These are phyloP conservation scores for Sugiyamaella paludigena DNA, from an alignment of 1,139 yeast genomes.

Conservation along the genomic window DNA sequence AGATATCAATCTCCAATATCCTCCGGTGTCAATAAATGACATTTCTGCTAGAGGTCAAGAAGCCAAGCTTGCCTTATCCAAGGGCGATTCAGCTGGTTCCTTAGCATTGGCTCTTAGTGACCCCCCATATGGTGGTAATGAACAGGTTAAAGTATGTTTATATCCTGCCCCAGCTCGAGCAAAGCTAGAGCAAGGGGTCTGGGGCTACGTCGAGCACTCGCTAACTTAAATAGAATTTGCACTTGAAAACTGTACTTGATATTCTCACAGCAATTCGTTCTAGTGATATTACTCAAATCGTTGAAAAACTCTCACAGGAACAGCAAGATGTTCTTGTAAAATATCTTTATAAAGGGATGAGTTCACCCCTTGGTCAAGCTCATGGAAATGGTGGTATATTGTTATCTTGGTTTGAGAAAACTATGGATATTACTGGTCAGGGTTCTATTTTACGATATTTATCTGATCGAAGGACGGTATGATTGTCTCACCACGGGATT, in stretches of 20 bases:
- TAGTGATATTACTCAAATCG: conserved; percentile 61
- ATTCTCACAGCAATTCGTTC: conserved; percentile 73
- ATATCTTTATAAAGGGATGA: conserved; percentile 84
- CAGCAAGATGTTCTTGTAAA: conserved; percentile 81
- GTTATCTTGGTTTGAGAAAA: conserved; percentile 89
- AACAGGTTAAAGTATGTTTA: conserved; percentile 46
- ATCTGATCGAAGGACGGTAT: conserved; percentile 81
- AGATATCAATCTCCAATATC: conserved; percentile 57
- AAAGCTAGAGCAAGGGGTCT: background rate
- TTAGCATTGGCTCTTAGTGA: conserved; percentile 58
- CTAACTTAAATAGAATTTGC: conserved; percentile 30
- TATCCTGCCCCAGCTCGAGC: background rate
- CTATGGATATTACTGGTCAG: conserved; percentile 78
- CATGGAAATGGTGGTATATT: conserved; percentile 85
- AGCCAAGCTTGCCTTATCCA: conserved; percentile 61
- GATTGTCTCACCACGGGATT: too few relatives aligned
- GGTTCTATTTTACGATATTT: conserved; percentile 86
- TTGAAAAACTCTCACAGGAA: conserved; percentile 55
- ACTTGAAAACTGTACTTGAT: conserved; percentile 65
- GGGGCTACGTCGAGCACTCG: conserved; percentile 1
- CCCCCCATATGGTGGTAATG: conserved; percentile 83
- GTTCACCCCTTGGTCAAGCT: conserved; percentile 57
- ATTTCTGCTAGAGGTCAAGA: conserved; percentile 55
- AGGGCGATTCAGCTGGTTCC: conserved; percentile 72
- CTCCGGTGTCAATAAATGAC: conserved; percentile 49